Evolutionary conservation across 2,329 filamentous ascomycete species (phyloP).

Genomic region (Dendrostoma leiphaemia): DNA sequence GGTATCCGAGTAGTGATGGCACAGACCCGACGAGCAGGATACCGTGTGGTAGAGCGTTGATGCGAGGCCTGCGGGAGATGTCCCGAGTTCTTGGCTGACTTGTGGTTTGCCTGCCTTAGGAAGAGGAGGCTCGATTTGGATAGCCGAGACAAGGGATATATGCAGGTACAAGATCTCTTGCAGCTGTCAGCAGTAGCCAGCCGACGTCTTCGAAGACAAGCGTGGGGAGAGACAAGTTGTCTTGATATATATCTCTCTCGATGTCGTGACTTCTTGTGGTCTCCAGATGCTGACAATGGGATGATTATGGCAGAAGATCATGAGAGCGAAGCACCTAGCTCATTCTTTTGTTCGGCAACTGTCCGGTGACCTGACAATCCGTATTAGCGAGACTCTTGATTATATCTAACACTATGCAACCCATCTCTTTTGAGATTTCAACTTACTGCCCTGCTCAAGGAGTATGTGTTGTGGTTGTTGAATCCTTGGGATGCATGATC

Average conservation of each 20-base stretch:
- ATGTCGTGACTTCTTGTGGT: conserved; percentile 10
- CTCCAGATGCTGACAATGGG: neutral
- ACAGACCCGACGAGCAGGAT: neutral
- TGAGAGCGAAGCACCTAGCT: conserved; percentile 8
- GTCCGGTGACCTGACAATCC: neutral
- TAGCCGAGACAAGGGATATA: conserved; percentile 7
- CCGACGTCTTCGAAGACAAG: neutral
- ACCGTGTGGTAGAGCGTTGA: neutral
- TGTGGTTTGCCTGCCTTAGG: neutral
- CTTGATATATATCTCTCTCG: conserved; percentile 15
- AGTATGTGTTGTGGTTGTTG: neutral
- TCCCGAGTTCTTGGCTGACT: neutral
- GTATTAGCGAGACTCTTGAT: neutral
- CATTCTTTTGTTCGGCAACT: conserved; percentile 1
- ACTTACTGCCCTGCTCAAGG: conserved; percentile 1
- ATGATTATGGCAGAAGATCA: conserved; percentile 12
- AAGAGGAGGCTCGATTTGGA: neutral
- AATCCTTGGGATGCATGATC: neutral
- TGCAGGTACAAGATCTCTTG: conserved; percentile 7
- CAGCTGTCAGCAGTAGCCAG: conserved; percentile 7
- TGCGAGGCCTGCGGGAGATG: neutral
- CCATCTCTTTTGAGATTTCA: neutral
- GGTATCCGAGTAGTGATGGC: neutral
- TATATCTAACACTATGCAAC: neutral
- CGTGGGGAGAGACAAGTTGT: conserved; percentile 1